Percentiles rank a stretch among this genome's conserved stretches.
Conservation (phyloP, 2,329 filamentous ascomycete genomes). For the Penicillium sp. region DNA sequence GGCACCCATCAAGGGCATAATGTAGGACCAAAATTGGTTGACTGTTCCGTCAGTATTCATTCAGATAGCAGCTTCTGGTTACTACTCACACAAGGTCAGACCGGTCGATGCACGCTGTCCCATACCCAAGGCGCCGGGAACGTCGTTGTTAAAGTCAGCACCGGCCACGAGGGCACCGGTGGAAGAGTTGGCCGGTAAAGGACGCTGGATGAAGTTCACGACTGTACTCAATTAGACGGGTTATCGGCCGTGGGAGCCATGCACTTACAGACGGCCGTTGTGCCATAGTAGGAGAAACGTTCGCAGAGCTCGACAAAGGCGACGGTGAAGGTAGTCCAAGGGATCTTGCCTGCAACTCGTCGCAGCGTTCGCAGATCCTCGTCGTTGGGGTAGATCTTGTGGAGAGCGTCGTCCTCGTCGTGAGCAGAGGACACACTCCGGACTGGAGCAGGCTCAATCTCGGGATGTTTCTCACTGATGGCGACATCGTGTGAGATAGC, state of each 20-base stretch:
- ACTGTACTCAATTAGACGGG: constrained; percentile 33
- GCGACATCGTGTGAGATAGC: constrained; percentile 18
- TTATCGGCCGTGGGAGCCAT: background rate
- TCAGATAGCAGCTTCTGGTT: background rate
- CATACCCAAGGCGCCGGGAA: constrained; percentile 56
- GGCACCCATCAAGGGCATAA: constrained; percentile 59
- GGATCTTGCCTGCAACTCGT: constrained; percentile 48
- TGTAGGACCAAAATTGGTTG: constrained; percentile 62
- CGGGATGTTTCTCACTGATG: constrained; percentile 14
- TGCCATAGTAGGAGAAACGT: constrained; percentile 75
- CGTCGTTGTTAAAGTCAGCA: constrained; percentile 17
- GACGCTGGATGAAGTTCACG: constrained; percentile 62
- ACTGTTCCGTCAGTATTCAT: constrained; percentile 28
- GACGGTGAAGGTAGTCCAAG: constrained; percentile 66
- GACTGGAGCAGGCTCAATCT: constrained; percentile 12
- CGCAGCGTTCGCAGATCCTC: constrained; percentile 37
- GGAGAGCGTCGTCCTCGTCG: constrained; percentile 2
- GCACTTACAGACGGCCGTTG: constrained; percentile 61
- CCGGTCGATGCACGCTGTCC: constrained; percentile 57
- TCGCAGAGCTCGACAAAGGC: constrained; percentile 73
- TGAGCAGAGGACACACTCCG: background rate
- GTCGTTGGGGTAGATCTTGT: constrained; percentile 26
- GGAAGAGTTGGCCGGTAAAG: constrained; percentile 53
- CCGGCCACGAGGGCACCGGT: constrained; percentile 46
- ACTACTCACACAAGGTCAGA: constrained; percentile 46